Base-by-base conservation (phyloP, 2,329 filamentous ascomycete species). In the Trichoderma aggressivum region DNA sequence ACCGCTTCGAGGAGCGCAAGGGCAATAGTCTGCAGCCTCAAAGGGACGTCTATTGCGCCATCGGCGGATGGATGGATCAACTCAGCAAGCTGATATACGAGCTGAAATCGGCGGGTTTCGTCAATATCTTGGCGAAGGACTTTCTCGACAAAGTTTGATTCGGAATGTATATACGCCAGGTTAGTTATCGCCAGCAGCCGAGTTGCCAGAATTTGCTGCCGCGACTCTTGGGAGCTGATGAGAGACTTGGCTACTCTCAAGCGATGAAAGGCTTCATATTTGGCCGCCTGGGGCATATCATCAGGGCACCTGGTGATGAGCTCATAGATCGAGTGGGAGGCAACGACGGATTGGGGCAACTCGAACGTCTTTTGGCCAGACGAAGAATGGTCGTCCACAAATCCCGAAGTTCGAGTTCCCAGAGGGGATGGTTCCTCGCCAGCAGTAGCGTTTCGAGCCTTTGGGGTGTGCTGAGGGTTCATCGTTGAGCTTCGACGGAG, bases 1-100 rank as follows among this genome's bases (percentile, higher is more conserved):
- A 99, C 86, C n/a, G 93, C 92, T 79, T 98, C 94, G 64, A 99
- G 85, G 1, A 95, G 88, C 65, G 89, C 88, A 66, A 99, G 85
- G 8, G 94, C 92, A 72, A 94, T 89, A 2, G 93, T 93, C 80
- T 98, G 95, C 26, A 97, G 84, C 81, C 90, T 89, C 61, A 91
- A 84, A 7, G 94, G 92, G 26, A 97, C 88, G 11, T 87, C 84
- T 21, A 86, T 81, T 66, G 91, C 88, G 24, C 89, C 91, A 77
- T 91, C 90, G 7, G 89, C 87, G 5, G 93, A 90, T 12, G 95
- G 93, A 75, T 97, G 94, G 26, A 98, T 91, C 71, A 99, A 84
- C 79, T 98, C 95, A 21, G 93, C 93, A 47, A 99, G 88, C 81
- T 99, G 97, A 77, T 97, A 97, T 4, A 94, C 91, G 28, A 99